Evolutionary conservation across 371 early-diverging fungal genomes (phyloP), one percentile per base, ranked within the genome.

Genomic region (Mortierella polycephala): DNA sequence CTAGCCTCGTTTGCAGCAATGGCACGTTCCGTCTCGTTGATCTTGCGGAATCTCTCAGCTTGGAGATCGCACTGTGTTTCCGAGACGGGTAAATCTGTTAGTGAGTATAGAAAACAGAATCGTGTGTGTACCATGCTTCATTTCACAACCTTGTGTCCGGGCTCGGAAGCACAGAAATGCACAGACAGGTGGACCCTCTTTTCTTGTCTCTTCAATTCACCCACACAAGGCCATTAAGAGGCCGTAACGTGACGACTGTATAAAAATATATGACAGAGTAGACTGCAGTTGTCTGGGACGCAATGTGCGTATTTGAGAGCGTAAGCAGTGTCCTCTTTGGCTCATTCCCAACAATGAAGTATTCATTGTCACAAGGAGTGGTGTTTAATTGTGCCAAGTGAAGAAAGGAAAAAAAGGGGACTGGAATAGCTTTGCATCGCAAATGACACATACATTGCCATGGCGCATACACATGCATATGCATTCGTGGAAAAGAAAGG

Each of bases 1-100:
- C 71, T 63, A 16, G 67, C 71, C 30, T 66, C 67, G 20, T 59
- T 44, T 8, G 69, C 74, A 20, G 74, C 74, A 58, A 62, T 67
- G 16, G 46, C 23, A 0, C 50, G 56, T 41, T 62, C 63, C 11
- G 64, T 11, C 45, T 68, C 75, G 16, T 67, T 60, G 37, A 70
- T 44, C 50, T 51, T 59, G 23, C 67, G 71, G 8, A 63, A 53
- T 46, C 57, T 57, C 60, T 71, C 67, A n/a, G 46, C 16, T 8
- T 64, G 37, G 9, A 42, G 14, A 13, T 58, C 61, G 8, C 41
- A 37, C 69, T 68, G 4, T 30, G 30, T 30, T 30, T 30, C 4
- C 1, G 4, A 60, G 11, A 54, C 0, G 49, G 9, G 10, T 5
- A 42, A 42, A 23, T 13, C n/a, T 16, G 7, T 21, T 21, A 11